These are phyloP conservation scores for Gossypium arboreum DNA, from an alignment of 345 rosid species.

Conservation along the genomic window DNA sequence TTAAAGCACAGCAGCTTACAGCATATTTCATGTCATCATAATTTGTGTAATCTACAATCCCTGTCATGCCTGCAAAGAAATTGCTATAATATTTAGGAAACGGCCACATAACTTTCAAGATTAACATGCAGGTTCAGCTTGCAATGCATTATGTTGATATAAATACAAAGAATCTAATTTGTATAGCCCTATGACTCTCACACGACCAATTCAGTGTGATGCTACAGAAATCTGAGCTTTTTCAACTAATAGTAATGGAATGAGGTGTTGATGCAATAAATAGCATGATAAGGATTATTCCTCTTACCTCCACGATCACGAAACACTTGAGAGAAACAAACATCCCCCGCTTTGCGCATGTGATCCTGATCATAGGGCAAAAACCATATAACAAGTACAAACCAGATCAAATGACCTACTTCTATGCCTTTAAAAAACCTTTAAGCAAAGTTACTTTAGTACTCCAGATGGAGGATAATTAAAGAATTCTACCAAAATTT, in stretches of 20 bases:
- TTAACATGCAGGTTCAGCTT: neutral
- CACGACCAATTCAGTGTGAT: neutral
- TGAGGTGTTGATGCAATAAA: neutral
- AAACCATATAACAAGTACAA: neutral
- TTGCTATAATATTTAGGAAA: neutral
- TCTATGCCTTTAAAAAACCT: neutral
- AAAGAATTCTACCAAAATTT: neutral
- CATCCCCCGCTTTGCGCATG: conserved; percentile 99
- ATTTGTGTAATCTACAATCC: conserved; percentile 83
- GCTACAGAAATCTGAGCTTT: neutral
- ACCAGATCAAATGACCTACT: neutral
- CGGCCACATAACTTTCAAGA: neutral
- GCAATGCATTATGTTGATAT: neutral
- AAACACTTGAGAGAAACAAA: conserved; percentile 89
- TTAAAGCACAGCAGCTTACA: conserved; percentile 43
- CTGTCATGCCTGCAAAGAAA: conserved; percentile 63
- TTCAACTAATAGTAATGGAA: neutral
- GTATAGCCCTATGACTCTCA: neutral
- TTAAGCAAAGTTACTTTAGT: neutral
- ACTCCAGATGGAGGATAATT: neutral
- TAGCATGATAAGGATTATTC: neutral
- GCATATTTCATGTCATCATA: conserved; percentile 96
- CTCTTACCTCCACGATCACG: conserved; percentile 74
- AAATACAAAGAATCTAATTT: neutral
- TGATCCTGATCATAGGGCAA: conserved; percentile 58